phyloP scores from a whole-genome alignment of 2,329 filamentous ascomycete species.

The Fragosphaeria purpurea region DNA sequence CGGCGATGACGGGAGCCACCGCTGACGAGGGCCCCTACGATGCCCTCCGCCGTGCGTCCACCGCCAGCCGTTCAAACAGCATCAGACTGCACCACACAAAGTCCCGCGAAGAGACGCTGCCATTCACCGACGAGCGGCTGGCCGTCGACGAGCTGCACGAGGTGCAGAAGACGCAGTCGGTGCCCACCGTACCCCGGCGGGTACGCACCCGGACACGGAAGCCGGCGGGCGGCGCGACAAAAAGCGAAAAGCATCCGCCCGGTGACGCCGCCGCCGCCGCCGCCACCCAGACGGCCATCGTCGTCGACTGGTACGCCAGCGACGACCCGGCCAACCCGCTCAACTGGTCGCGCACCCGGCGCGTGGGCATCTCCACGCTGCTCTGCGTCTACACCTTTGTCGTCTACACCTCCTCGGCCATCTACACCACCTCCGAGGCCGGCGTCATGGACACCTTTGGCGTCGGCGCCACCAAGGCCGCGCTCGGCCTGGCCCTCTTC shows the following conservation, averaged over 20 bases:
- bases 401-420: conserved; percentile 23
- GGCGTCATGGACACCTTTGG: conserved; percentile 40
- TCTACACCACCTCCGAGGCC: conserved; percentile 28
- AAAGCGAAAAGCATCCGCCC: too few relatives aligned
- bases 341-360: conserved; percentile 34
- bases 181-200: conserved; percentile 19
- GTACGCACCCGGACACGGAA: neutral
- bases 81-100: conserved; percentile 11
- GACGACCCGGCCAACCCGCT: conserved; percentile 42
- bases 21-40: conserved; percentile 13
- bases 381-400: conserved; percentile 43
- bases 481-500: conserved; percentile 45
- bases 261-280: neutral
- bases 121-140: conserved; percentile 16
- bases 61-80: neutral
- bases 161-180: conserved; percentile 18
- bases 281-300: conserved; percentile 16
- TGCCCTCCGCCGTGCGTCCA: conserved; percentile 4
- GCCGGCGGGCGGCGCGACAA: neutral
- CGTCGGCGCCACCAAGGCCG: conserved; percentile 34
- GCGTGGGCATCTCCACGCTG: conserved; percentile 24
- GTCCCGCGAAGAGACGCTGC: conserved; percentile 17
- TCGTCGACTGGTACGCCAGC: conserved; percentile 31
- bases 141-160: conserved; percentile 16
- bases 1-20: conserved; percentile 1